Base-by-base conservation (phyloP, 148 eudicot species). In the Chenopodium suecicum region DNA sequence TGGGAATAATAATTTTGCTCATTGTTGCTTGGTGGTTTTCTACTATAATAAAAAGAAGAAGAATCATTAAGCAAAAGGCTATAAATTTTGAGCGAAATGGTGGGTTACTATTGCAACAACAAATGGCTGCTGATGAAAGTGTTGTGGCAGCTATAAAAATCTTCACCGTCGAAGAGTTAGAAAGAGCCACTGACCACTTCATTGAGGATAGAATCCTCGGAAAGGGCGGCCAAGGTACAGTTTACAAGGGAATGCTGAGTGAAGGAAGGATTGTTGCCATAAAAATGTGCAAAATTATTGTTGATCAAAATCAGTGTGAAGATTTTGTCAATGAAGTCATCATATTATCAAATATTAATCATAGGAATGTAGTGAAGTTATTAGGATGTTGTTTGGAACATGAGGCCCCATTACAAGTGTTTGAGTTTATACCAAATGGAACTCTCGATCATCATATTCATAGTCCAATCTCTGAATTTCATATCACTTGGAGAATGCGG, bases 11-110 rank as follows among this genome's bases (percentile, higher is more conserved):
- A 70, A 27, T 79, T 70, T 7, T 79, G 20, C 41, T 85, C 0
- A 37, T 79, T 77, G 29, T 69, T 63, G 73, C 68, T 10, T 82
- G 82, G 78, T 79, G 85, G 85, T 12, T 79, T 20, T 48, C 23
- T 47, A 48, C 37, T 29, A 23, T 48, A n/a, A 37, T 34, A 62
- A 82, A 79, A 67, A 79, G 72, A 70, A 19, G 83, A 48, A 64
- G 79, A n/a, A 20, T 23, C 7, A 70, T 32, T 16, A 78, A 70
- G 70, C 84, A 60, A 79, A 75, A 78, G 70, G 71, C 31, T 3
- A 69, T 37, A 74, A 52, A 78, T 54, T 87, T 87, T 60, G 50
- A 87, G 80, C 64, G 74, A 41, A 87, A 84, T 77, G 89, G 87
- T 20, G 89, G 89, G 2, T 66, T 87, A 29, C 11, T 87, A 41